These are phyloP conservation scores for Durotheca rogersii DNA, from an alignment of 495 filamentous ascomycete genomes.

Conservation along the genomic window DNA sequence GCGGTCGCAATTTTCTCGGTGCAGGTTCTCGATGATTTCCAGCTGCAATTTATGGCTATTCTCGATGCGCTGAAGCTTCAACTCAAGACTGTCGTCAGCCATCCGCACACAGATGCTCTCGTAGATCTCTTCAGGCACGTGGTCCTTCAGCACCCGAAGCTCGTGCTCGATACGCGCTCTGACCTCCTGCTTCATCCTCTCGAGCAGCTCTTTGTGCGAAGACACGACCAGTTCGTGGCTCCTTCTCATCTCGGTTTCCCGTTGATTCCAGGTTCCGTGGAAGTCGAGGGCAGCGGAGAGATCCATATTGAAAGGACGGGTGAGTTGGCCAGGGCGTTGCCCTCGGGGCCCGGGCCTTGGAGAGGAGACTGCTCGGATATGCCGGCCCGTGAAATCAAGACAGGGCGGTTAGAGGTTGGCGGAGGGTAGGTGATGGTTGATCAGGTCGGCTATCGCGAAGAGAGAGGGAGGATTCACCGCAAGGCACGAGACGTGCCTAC, in stretches of 20 bases:
- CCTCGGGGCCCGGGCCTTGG: no score
- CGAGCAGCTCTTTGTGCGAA: slow-evolving; percentile 2
- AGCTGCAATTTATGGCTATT: background rate
- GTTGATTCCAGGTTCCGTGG: slow-evolving; percentile 1
- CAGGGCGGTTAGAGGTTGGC: no score
- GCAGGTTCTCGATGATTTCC: background rate
- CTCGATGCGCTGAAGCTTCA: slow-evolving; percentile 6
- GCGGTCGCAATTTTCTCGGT: slow-evolving; percentile 2
- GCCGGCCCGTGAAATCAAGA: no score
- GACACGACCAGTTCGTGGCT: background rate
- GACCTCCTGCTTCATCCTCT: slow-evolving; percentile 4
- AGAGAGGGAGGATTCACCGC: no score
- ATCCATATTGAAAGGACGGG: slow-evolving; percentile 9
- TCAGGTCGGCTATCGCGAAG: no score
- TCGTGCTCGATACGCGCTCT: background rate
- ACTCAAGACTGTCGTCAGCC: slow-evolving; percentile 14
- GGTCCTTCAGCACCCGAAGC: slow-evolving; percentile 2
- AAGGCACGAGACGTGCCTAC: no score
- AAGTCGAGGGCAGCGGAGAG: background rate
- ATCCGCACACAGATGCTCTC: slow-evolving; percentile 12
- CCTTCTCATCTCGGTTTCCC: background rate
- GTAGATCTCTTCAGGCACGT: slow-evolving; percentile 6
- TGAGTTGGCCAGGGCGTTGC: no score
- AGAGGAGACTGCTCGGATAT: no score
- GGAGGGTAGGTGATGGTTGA: no score